Evolutionary conservation across 805 yeast species (phyloP), one percentile per base, ranked within the genome.

Genomic region (Maudiozyma barnettii): DNA sequence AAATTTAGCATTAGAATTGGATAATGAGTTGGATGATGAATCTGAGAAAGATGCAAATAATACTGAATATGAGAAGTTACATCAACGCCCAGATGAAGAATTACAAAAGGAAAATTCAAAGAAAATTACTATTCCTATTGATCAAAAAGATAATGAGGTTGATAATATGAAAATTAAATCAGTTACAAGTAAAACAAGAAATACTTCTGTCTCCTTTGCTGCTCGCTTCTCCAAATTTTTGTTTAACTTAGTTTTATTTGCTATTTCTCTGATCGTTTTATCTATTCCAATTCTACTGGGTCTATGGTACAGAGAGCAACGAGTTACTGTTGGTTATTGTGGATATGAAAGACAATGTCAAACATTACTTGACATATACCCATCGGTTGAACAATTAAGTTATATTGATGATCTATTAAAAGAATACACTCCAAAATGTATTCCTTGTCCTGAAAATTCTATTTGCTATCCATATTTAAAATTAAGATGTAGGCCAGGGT

Each of bases 371-470:
- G 45, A 45, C 51, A 70, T 51, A 64, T 66, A 43, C 72, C 74
- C 18, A 70, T 75, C 5, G 64, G 76, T 45, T 59, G 58, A 46
- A 13, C 10, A 33, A 7, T 18, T 45, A 18, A 5, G 10, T 1
- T 21, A 58, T 54, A 16, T 73, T 9, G 85, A 83, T 38, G 55
- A 63, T 0, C 65, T 68, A 48, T 62, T 84, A 48, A 76, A 75
- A 43, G 48, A 59, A 0, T 60, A 74, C 44, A 73, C 74, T 43
- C 95, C 95, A 2, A 41, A 54, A 0, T 91, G 99, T 67, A 66
- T 76, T 4, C 76, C 76, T 22, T 91, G 98, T 60, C 97, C 98
- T 1, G 75, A 72, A 3, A 81, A 90, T 65, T 93, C 90, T 0
- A 70, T 77, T 36, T 91, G 98, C 65, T 78, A 73, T 52, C 77